Percentiles rank a stretch among this genome's conserved stretches.
phyloP scores from a whole-genome alignment of 2,329 filamentous ascomycete species.

The Pyricularia pennisetigena region DNA sequence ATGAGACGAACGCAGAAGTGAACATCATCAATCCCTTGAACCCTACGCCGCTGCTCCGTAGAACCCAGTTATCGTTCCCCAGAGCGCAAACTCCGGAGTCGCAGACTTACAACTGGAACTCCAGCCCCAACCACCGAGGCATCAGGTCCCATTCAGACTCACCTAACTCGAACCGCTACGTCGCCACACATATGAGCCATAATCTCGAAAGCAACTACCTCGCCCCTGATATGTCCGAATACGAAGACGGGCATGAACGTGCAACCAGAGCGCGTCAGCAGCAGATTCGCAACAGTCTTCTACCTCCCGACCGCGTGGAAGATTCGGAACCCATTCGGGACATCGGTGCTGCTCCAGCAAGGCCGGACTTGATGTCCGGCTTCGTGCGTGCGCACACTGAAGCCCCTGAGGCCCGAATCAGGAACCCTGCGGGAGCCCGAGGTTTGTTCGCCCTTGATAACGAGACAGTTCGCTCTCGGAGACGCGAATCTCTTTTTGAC shows the following conservation, averaged over 20 bases:
- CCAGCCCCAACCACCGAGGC: neutral
- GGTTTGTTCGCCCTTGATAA: neutral
- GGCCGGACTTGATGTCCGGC: neutral
- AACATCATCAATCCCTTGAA: neutral
- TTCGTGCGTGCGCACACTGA: neutral
- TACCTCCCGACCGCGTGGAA: neutral
- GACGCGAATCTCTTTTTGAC: too few relatives aligned
- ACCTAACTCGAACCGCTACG: neutral
- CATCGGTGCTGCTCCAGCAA: neutral
- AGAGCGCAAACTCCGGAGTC: neutral
- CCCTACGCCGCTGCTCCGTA: neutral
- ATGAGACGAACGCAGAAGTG: neutral
- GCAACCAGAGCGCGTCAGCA: neutral
- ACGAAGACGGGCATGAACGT: neutral
- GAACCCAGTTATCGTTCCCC: neutral
- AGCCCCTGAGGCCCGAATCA: neutral
- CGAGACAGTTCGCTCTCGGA: too few relatives aligned
- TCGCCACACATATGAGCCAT: neutral
- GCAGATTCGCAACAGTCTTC: neutral
- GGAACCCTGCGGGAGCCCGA: neutral
- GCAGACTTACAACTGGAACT: slow-evolving; percentile 1
- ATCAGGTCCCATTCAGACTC: slow-evolving; percentile 1
- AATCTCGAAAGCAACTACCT: neutral
- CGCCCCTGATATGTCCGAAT: neutral
- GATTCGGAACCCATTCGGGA: neutral